Conservation (phyloP, 805 yeast genomes). For the Metschnikowia matae region DNA sequence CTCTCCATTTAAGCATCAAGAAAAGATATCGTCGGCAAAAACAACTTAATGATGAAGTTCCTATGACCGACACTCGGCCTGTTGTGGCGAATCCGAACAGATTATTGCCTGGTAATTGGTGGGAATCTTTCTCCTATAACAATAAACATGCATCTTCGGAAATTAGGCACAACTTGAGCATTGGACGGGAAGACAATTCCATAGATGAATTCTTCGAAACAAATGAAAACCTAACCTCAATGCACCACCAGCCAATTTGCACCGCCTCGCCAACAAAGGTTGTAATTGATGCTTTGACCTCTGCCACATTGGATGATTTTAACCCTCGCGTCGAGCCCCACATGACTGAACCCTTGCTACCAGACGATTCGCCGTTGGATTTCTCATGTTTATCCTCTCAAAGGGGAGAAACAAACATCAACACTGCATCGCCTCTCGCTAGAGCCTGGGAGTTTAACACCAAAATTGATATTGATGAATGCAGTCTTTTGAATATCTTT, state of each 20-base stretch:
- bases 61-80: neutral
- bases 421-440: conserved; percentile 17
- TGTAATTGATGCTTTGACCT: conserved; percentile 6
- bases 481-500: conserved; percentile 14
- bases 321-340: conserved; percentile 14
- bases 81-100: neutral
- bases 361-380: conserved; percentile 13
- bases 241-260: neutral
- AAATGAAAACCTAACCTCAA: conserved; percentile 1
- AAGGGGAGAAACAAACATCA: conserved; percentile 9
- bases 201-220: conserved; percentile 16
- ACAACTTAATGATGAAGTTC: neutral
- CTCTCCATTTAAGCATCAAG: neutral
- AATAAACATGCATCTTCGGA: neutral
- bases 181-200: conserved; percentile 8
- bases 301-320: conserved; percentile 9
- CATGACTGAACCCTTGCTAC: conserved; percentile 16
- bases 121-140: conserved; percentile 1
- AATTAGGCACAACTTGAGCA: neutral
- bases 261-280: neutral
- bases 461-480: conserved; percentile 10
- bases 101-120: conserved; percentile 2
- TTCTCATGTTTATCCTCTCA: conserved; percentile 10
- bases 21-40: conserved; percentile 1
- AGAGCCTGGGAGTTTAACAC: conserved; percentile 12